A percentile compares a stretch with the other conserved stretches of the same genome.
Evolutionary conservation across 2,329 filamentous ascomycete species (phyloP).

Genomic region (Colletotrichum paranaense): DNA sequence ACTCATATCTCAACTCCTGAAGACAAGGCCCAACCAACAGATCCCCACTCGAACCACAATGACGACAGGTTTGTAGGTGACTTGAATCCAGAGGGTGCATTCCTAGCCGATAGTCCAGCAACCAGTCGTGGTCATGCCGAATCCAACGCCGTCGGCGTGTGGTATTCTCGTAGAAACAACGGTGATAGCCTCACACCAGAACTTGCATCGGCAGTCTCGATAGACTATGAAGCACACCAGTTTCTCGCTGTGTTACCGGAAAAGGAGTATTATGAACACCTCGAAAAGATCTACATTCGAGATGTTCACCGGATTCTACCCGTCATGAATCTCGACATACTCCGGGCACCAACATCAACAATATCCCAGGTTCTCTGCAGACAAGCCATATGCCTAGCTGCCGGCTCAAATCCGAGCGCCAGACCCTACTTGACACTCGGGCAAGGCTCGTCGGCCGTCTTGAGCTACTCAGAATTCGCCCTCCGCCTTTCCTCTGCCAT

Average conservation of each 20-base stretch:
- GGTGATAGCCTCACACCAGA: background rate
- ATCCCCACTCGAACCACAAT: constrained; percentile 28
- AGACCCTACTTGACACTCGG: constrained; percentile 35
- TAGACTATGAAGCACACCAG: constrained; percentile 19
- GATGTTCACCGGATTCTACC: constrained; percentile 38
- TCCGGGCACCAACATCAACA: constrained; percentile 35
- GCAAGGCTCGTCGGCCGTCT: constrained; percentile 7
- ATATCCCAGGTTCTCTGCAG: constrained; percentile 36
- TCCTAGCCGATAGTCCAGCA: constrained; percentile 37
- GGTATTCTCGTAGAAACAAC: constrained; percentile 28
- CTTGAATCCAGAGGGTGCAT: constrained; percentile 40
- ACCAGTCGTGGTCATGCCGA: constrained; percentile 26
- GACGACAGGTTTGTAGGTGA: constrained; percentile 38
- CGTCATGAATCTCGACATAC: constrained; percentile 37
- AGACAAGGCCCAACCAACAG: background rate
- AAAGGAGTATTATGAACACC: constrained; percentile 35
- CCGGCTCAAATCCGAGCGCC: constrained; percentile 37
- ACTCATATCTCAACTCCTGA: background rate
- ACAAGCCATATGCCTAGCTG: constrained; percentile 39
- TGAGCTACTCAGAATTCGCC: constrained; percentile 32
- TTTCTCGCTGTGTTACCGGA: constrained; percentile 25
- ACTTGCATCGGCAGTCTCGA: constrained; percentile 16
- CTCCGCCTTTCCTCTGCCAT: constrained; percentile 31
- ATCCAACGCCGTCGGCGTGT: constrained; percentile 33
- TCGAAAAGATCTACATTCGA: constrained; percentile 33